These are phyloP conservation scores for Linum trigynum DNA, from an alignment of 345 rosid genomes.

Conservation along the genomic window DNA sequence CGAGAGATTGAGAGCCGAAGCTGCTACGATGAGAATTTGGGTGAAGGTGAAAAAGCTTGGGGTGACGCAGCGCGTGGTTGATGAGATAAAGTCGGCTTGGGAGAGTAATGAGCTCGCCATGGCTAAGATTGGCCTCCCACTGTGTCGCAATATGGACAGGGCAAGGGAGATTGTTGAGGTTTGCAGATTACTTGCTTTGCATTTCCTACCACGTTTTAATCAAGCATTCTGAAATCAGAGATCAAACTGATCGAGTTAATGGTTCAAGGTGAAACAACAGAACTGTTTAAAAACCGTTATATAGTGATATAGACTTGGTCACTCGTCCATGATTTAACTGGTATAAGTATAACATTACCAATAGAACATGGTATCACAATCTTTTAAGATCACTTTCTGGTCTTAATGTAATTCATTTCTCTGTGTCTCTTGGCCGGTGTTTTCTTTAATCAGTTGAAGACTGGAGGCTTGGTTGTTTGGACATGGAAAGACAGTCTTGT, in stretches of 20 bases:
- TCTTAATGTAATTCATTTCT: background rate
- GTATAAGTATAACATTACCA: too few relatives aligned
- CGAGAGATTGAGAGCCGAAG: constrained; percentile 51
- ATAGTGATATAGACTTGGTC: too few relatives aligned
- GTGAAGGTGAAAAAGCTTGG: constrained; percentile 84
- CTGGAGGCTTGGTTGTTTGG: constrained; percentile 78
- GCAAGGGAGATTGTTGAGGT: constrained; percentile 84
- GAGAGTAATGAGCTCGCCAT: constrained; percentile 50
- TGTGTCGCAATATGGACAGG: constrained; percentile 74
- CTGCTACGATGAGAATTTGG: constrained; percentile 58
- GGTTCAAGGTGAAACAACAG: too few relatives aligned
- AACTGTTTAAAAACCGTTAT: too few relatives aligned
- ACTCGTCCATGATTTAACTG: too few relatives aligned
- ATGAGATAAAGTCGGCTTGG: constrained; percentile 51
- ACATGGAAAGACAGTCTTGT: constrained; percentile 47
- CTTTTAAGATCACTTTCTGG: background rate
- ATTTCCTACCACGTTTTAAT: background rate
- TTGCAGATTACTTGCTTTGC: constrained; percentile 10
- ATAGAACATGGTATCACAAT: too few relatives aligned
- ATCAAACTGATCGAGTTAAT: too few relatives aligned
- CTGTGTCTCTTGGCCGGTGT: constrained; percentile 11
- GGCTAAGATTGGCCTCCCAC: constrained; percentile 64
- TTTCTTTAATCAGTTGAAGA: constrained; percentile 50
- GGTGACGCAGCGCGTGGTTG: constrained; percentile 53
- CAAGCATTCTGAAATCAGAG: too few relatives aligned